A percentile compares a stretch with the other conserved stretches of the same genome.
Evolutionary conservation across 2,329 filamentous ascomycete genomes (phyloP).

Genomic region (Camillea tinctor): DNA sequence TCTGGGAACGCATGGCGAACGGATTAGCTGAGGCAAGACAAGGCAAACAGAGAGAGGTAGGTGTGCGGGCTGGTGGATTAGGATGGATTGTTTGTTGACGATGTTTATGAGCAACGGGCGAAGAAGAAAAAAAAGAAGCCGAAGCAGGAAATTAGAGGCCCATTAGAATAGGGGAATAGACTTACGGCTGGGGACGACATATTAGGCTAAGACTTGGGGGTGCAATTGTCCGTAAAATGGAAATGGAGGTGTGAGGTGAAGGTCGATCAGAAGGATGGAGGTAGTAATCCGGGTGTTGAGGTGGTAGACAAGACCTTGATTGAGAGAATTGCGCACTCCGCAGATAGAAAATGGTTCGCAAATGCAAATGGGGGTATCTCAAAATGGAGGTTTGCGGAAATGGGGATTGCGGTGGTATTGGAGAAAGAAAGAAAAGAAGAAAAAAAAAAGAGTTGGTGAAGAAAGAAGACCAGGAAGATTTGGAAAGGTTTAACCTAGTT

Average conservation of each 20-base stretch:
- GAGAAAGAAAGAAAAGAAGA: constrained; percentile 10
- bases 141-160: constrained; percentile 9
- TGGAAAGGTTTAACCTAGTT: constrained; percentile 10
- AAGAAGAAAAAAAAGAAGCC: constrained; percentile 9
- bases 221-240: background rate
- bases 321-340: constrained; percentile 15
- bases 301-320: constrained; percentile 11
- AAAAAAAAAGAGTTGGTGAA: constrained; percentile 20
- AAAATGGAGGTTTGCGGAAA: constrained; percentile 20
- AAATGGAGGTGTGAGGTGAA: background rate
- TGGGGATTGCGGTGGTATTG: constrained; percentile 12
- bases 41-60: background rate
- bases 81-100: constrained; percentile 7
- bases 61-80: background rate
- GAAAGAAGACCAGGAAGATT: constrained; percentile 22
- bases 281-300: too few species aligned
- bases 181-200: constrained; percentile 38
- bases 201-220: constrained; percentile 29
- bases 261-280: constrained; percentile 21
- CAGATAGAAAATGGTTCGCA: constrained; percentile 20
- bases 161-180: constrained; percentile 26
- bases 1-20: constrained; percentile 49
- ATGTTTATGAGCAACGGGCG: constrained; percentile 5
- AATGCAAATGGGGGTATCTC: constrained; percentile 28
- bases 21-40: constrained; percentile 19